These are phyloP conservation scores for Aspergillus eucalypticola DNA, from an alignment of 2,329 filamentous ascomycete species.

Conservation along the genomic window DNA sequence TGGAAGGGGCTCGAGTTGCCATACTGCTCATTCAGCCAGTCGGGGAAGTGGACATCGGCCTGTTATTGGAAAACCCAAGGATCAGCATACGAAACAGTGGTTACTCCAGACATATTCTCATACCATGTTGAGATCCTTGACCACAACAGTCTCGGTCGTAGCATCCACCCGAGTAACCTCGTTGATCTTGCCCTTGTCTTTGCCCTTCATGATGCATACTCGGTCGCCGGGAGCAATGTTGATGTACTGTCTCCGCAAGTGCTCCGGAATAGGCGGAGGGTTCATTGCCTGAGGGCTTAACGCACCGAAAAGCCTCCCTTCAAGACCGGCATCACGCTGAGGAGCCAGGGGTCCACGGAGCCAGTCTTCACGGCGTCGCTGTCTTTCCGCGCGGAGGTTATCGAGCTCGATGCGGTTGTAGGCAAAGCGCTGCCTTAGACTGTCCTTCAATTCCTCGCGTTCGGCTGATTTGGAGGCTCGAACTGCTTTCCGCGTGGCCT, in stretches of 20 bases:
- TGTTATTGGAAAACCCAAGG: slow-evolving; percentile 18
- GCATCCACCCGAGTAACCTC: slow-evolving; percentile 61
- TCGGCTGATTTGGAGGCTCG: slow-evolving; percentile 46
- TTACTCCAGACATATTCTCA: slow-evolving; percentile 5
- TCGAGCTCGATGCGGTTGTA: slow-evolving; percentile 37
- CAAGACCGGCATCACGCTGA: slow-evolving; percentile 66
- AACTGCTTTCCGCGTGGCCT: slow-evolving; percentile 52
- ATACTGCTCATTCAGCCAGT: slow-evolving; percentile 40
- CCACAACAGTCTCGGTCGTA: slow-evolving; percentile 58
- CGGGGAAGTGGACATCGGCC: slow-evolving; percentile 46
- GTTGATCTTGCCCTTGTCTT: slow-evolving; percentile 81
- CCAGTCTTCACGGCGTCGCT: slow-evolving; percentile 72
- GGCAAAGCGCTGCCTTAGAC: slow-evolving; percentile 31
- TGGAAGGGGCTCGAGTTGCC: slow-evolving; percentile 45
- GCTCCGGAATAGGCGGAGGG: slow-evolving; percentile 43
- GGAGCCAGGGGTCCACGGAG: slow-evolving; percentile 75
- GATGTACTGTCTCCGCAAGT: slow-evolving; percentile 50
- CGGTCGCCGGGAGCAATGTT: slow-evolving; percentile 71
- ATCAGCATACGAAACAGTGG: background rate
- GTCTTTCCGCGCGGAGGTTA: slow-evolving; percentile 51
- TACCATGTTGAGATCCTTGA: slow-evolving; percentile 67
- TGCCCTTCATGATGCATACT: slow-evolving; percentile 76
- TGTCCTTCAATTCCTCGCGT: slow-evolving; percentile 37
- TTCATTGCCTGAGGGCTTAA: slow-evolving; percentile 42
- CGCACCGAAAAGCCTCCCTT: slow-evolving; percentile 61